Percentiles rank a stretch among this genome's conserved stretches.
These are phyloP conservation scores for Agaricales sp. DNA, from an alignment of 1,284 basidiomycete species.

Conservation along the genomic window DNA sequence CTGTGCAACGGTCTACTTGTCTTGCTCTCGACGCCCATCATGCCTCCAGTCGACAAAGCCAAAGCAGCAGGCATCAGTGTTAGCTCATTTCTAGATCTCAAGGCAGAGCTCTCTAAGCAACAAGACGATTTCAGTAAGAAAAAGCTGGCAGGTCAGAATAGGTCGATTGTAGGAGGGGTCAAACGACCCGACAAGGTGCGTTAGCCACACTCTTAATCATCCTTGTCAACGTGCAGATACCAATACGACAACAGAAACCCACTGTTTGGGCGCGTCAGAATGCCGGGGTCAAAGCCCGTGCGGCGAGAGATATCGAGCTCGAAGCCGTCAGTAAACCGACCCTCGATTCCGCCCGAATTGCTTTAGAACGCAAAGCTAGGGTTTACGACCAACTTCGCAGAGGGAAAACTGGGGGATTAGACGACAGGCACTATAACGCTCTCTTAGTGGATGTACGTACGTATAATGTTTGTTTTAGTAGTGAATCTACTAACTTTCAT, in stretches of 20 bases:
- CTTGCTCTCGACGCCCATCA: neutral
- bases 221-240: neutral
- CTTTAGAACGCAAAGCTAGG: constrained; percentile 71
- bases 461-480: too few species aligned
- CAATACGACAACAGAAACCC: constrained; percentile 39
- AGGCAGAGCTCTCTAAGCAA: constrained; percentile 59
- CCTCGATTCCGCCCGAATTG: constrained; percentile 54
- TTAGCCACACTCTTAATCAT: constrained; percentile 3
- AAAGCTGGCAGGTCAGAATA: constrained; percentile 45
- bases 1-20: neutral
- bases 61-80: constrained; percentile 62
- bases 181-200: constrained; percentile 56
- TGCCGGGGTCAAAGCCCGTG: constrained; percentile 54
- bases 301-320: constrained; percentile 54
- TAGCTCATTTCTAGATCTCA: constrained; percentile 67
- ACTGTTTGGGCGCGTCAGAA: constrained; percentile 65
- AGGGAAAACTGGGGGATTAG: constrained; percentile 75
- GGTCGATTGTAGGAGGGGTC: constrained; percentile 41
- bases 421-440: constrained; percentile 64
- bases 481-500: too few species aligned
- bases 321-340: constrained; percentile 58
- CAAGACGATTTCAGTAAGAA: constrained; percentile 51
- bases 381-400: constrained; percentile 74
- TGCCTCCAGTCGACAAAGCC: constrained; percentile 26
- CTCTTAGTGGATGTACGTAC: constrained; percentile 76